Percentiles rank a stretch among this genome's conserved stretches.
phyloP scores from a whole-genome alignment of 495 filamentous ascomycete genomes.

The Pseudevernia furfuracea region DNA sequence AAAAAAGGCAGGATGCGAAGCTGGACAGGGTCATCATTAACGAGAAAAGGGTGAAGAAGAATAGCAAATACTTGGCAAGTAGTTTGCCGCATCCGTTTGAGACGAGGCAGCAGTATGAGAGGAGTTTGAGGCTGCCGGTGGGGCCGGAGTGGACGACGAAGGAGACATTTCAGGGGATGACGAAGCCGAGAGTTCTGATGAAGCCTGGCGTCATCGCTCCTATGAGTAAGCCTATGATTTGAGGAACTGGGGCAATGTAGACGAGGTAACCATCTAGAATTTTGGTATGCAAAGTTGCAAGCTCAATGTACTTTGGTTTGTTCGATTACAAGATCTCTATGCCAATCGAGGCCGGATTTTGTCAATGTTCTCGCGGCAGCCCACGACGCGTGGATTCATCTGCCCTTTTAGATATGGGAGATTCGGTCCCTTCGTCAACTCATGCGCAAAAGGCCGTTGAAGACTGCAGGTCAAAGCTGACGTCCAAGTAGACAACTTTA shows the following conservation, averaged over 20 bases:
- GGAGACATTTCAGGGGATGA: slow-evolving; percentile 78
- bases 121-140: slow-evolving; percentile 74
- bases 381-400: background rate
- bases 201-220: slow-evolving; percentile 89
- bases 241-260: slow-evolving; percentile 10
- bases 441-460: background rate
- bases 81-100: slow-evolving; percentile 82
- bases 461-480: background rate
- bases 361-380: background rate
- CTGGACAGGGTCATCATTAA: slow-evolving; percentile 82
- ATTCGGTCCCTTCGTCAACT: background rate
- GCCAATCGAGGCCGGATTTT: background rate
- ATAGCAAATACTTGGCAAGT: slow-evolving; percentile 76
- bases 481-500: background rate
- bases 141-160: slow-evolving; percentile 95
- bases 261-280: background rate
- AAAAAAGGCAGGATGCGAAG: slow-evolving; percentile 73
- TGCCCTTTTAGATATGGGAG: background rate
- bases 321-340: background rate
- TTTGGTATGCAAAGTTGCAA: background rate
- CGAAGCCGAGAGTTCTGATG: slow-evolving; percentile 84
- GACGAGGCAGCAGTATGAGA: slow-evolving; percentile 80
- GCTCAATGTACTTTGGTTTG: background rate
- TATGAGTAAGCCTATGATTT: slow-evolving; percentile 69
- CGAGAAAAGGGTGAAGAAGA: slow-evolving; percentile 90